Base-by-base conservation (phyloP, 2,329 filamentous ascomycete species). In the Rosellinia necatrix region DNA sequence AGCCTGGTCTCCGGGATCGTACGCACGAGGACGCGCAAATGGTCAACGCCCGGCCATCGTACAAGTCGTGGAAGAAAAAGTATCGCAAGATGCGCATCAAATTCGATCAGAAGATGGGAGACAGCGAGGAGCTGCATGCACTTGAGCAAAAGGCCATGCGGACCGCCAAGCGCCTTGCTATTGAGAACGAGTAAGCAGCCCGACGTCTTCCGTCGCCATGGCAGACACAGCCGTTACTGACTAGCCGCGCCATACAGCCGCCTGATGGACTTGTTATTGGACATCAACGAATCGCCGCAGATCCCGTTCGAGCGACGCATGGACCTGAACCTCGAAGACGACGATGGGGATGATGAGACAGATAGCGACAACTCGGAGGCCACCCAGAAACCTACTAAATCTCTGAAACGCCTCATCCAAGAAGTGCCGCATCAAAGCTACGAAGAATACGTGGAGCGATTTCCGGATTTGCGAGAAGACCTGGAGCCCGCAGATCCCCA, bases 81-180 rank as follows among this genome's bases (percentile, higher is more conserved):
- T 99, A 96, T 74, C 88, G 89, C 67, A 96, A 96, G 81, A 90
- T 94, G 86, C 87, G 89, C 75, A 81, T 88, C 71, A 79, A 81
- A 24, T 96, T 94, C 69, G 89, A 94, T 65, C 80, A 86, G 47
- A 85, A 85, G 68, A 90, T 92, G 83, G 83, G 87, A 54, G 85
- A 91, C 63, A 90, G 91, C 71, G 94, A 96, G 74, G 83, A 87
- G 51, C 81, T 94, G 58, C 94, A 94, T 74, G 85, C 86, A 66
- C 81, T 90, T 51, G 92, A 94, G 73, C 89, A 90, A 72, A 87
- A 88, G 73, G 90, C 92, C 30, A 85, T 89, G 59, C 86, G 88
- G 63, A 89, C 91, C 3, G 90, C 91, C 19, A 92, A 90, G 72
- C 84, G 92, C 49, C 82, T 99, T 58, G 89, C 91, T 53, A 86